Evolutionary conservation across 1,139 yeast genomes (phyloP).

Genomic region (Kurtzmaniella quercitrusa): DNA sequence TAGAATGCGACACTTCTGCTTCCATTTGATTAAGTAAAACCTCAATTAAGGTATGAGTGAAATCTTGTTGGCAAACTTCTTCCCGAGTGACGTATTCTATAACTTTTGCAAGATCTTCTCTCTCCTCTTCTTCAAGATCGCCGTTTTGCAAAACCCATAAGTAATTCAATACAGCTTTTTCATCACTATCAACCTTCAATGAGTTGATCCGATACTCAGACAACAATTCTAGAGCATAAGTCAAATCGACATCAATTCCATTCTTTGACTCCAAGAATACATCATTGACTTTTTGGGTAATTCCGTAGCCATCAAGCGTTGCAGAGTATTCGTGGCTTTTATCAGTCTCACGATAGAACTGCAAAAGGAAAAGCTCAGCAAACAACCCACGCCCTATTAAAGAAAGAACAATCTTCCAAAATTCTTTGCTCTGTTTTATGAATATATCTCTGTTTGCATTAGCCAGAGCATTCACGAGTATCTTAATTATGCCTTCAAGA

Average conservation of each 20-base stretch:
- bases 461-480: conserved; percentile 34
- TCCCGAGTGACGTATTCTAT: conserved; percentile 3
- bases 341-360: conserved; percentile 31
- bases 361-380: conserved; percentile 21
- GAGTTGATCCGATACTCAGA: conserved; percentile 3
- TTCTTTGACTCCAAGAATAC: background rate
- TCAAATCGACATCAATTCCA: background rate
- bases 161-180: background rate
- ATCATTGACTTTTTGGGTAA: conserved; percentile 8
- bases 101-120: conserved; percentile 3
- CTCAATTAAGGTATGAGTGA: background rate
- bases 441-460: conserved; percentile 27
- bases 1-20: background rate
- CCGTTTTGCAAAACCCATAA: conserved; percentile 6
- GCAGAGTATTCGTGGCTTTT: conserved; percentile 13
- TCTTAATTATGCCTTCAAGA: conserved; percentile 17
- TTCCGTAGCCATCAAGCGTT: conserved; percentile 13
- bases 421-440: conserved; percentile 10
- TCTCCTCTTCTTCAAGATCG: conserved; percentile 4
- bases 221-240: conserved; percentile 7
- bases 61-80: background rate
- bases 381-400: conserved; percentile 1
- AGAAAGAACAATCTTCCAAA: conserved; percentile 19
- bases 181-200: background rate
- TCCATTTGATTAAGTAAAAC: background rate